Evolutionary conservation across 2,329 filamentous ascomycete genomes (phyloP).

Genomic region (Sporothrix mexicana): DNA sequence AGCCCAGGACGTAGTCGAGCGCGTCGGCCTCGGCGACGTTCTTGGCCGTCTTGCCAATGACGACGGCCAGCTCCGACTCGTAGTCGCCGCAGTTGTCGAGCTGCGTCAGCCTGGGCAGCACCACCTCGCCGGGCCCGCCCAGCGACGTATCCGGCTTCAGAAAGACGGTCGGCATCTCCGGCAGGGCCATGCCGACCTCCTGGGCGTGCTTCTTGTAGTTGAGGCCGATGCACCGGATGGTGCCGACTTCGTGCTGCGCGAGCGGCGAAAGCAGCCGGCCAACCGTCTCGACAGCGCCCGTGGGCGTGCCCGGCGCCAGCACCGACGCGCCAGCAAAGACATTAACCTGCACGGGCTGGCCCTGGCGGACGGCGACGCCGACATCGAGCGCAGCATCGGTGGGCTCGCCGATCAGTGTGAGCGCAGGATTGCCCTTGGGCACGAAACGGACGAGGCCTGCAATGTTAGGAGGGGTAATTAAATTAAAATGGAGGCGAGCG

Average conservation of each 20-base stretch:
- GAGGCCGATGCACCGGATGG: slow-evolving; percentile 64
- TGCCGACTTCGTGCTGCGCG: slow-evolving; percentile 56
- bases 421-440: slow-evolving; percentile 56
- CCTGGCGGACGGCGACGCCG: slow-evolving; percentile 60
- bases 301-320: slow-evolving; percentile 58
- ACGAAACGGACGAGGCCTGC: slow-evolving; percentile 65
- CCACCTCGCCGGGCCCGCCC: slow-evolving; percentile 52
- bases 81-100: slow-evolving; percentile 62
- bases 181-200: slow-evolving; percentile 59
- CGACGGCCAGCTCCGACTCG: slow-evolving; percentile 63
- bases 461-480: neutral
- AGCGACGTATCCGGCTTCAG: slow-evolving; percentile 63
- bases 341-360: slow-evolving; percentile 60
- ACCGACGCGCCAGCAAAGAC: slow-evolving; percentile 65
- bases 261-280: slow-evolving; percentile 59
- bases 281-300: slow-evolving; percentile 54
- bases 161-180: slow-evolving; percentile 62
- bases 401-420: slow-evolving; percentile 63
- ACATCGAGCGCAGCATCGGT: slow-evolving; percentile 60
- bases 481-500: neutral
- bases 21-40: slow-evolving; percentile 64
- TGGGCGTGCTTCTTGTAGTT: slow-evolving; percentile 60
- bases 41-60: slow-evolving; percentile 58
- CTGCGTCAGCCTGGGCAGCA: slow-evolving; percentile 61
- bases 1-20: slow-evolving; percentile 66